Conservation (phyloP, 371 early-diverging fungal species). For the Zychaea mexicana region DNA sequence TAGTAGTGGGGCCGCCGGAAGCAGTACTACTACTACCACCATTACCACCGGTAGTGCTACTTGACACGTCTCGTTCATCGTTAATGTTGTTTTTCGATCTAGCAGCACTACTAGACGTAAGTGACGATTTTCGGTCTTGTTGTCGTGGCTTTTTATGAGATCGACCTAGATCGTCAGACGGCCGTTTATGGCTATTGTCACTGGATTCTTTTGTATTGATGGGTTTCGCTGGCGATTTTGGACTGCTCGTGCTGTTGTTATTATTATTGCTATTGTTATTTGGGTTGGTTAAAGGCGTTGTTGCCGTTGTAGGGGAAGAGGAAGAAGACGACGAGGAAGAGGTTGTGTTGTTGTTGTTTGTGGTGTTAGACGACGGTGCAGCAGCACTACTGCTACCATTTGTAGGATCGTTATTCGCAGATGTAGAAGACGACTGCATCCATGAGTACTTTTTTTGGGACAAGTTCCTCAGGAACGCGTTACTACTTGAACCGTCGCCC, state of each 20-base stretch:
- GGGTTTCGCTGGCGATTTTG: neutral
- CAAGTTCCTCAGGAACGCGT: conserved; percentile 42
- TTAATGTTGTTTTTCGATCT: neutral
- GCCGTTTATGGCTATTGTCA: neutral
- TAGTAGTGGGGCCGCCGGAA: too few relatives aligned
- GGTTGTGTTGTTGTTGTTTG: conserved; percentile 1
- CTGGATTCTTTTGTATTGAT: neutral
- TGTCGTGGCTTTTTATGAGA: conserved; percentile 6
- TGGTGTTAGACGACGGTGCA: neutral
- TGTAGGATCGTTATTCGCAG: conserved; percentile 12
- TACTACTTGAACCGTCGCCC: conserved; percentile 19
- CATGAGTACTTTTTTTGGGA: conserved; percentile 56
- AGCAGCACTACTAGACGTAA: neutral
- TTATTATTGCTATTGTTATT: too few relatives aligned
- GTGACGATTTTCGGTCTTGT: neutral
- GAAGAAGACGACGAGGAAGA: too few relatives aligned
- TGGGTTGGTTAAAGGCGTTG: too few relatives aligned
- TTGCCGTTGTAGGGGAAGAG: neutral
- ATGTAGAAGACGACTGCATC: conserved; percentile 41
- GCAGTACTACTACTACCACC: too few relatives aligned
- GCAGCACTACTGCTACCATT: neutral
- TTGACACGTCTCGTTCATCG: too few relatives aligned
- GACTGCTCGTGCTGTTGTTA: neutral
- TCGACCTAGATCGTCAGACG: neutral
- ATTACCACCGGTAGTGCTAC: too few relatives aligned